Percentiles rank a stretch among this genome's conserved stretches.
These are phyloP conservation scores for Lecanoromycetidae sp. DNA, from an alignment of 2,329 filamentous ascomycete genomes.

Conservation along the genomic window DNA sequence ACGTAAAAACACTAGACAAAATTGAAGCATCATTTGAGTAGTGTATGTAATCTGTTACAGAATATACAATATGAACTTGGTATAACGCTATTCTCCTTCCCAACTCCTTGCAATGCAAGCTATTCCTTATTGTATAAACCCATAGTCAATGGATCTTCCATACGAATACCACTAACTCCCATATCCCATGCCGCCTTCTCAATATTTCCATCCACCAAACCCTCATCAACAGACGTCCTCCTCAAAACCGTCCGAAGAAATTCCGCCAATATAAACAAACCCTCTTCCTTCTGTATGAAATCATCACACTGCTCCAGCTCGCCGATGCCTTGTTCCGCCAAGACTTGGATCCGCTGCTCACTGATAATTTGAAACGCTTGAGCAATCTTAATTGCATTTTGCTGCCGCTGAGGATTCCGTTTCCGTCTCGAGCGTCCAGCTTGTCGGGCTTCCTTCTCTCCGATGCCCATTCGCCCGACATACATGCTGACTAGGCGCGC, in stretches of 20 bases:
- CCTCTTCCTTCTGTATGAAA: slow-evolving; percentile 23
- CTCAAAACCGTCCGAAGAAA: slow-evolving; percentile 16
- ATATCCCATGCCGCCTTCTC: slow-evolving; percentile 12
- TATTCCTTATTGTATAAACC: too few relatives aligned
- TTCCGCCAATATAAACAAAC: slow-evolving; percentile 18
- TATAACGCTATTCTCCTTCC: too few relatives aligned
- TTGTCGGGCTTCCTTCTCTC: slow-evolving; percentile 22
- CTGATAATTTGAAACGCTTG: slow-evolving; percentile 34
- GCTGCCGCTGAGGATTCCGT: slow-evolving; percentile 31
- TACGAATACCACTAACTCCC: slow-evolving; percentile 11
- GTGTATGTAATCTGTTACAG: too few relatives aligned
- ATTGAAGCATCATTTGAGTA: too few relatives aligned
- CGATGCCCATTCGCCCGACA: slow-evolving; percentile 31
- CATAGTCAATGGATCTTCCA: slow-evolving; percentile 16
- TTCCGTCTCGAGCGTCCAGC: slow-evolving; percentile 28
- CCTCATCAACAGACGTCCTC: slow-evolving; percentile 1
- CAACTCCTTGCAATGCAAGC: too few relatives aligned
- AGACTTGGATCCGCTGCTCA: slow-evolving; percentile 20
- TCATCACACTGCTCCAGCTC: slow-evolving; percentile 21
- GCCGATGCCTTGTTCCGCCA: slow-evolving; percentile 21
- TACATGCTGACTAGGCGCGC: slow-evolving; percentile 38
- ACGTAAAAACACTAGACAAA: too few relatives aligned
- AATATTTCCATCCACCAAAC: slow-evolving; percentile 6
- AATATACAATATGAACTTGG: too few relatives aligned
- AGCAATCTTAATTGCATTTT: slow-evolving; percentile 34